Conservation (phyloP, 2,329 filamentous ascomycete genomes). For the Rachicladosporium sp. region DNA sequence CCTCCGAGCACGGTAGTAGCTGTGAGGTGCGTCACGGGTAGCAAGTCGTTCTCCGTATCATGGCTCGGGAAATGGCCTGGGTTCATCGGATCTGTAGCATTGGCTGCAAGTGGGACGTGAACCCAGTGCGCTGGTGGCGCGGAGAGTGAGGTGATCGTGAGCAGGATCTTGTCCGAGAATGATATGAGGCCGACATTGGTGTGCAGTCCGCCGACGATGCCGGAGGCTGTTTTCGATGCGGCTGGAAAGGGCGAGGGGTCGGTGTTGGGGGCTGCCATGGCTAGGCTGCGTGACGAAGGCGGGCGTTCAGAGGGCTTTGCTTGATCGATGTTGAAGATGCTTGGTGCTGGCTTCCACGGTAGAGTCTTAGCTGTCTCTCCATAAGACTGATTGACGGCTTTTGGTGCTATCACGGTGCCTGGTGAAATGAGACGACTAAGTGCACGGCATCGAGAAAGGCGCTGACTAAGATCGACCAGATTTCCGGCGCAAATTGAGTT, state of each 20-base stretch:
- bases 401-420: too few relatives aligned
- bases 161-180: slow-evolving; percentile 81
- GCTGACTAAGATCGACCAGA: too few relatives aligned
- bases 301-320: too few relatives aligned
- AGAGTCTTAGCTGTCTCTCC: too few relatives aligned
- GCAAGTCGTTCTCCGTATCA: slow-evolving; percentile 41
- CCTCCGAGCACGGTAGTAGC: slow-evolving; percentile 79
- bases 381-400: too few relatives aligned
- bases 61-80: slow-evolving; percentile 39
- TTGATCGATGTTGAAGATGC: too few relatives aligned
- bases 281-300: neutral
- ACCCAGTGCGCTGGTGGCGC: slow-evolving; percentile 90
- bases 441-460: too few relatives aligned
- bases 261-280: slow-evolving; percentile 7
- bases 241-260: slow-evolving; percentile 39
- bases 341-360: too few relatives aligned
- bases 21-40: slow-evolving; percentile 72
- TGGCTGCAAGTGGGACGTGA: slow-evolving; percentile 65
- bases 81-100: slow-evolving; percentile 51
- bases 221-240: slow-evolving; percentile 31
- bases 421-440: too few relatives aligned
- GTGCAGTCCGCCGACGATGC: slow-evolving; percentile 51
- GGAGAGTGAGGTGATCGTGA: slow-evolving; percentile 69
- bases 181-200: slow-evolving; percentile 62
- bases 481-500: too few relatives aligned